Evolutionary conservation across 1,284 basidiomycete genomes (phyloP), one percentile per base, ranked within the genome.

Genomic region (Limonomyces culmigenus): DNA sequence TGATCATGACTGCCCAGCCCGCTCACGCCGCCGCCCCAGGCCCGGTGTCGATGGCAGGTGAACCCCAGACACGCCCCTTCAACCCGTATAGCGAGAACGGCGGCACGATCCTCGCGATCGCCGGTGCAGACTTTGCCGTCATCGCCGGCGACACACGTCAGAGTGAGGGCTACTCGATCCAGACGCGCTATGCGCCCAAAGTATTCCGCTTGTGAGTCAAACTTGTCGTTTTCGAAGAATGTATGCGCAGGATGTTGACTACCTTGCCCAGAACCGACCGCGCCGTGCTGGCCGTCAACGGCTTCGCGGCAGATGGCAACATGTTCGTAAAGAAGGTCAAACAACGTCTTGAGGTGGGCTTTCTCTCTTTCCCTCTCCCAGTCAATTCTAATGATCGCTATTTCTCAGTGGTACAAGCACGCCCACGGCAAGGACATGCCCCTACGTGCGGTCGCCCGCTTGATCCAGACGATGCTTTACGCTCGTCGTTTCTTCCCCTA

Each of bases 391-490:
- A 32, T 17, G 18, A 23, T 30, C 27, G 3, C 16, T 32, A 31
- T 33, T 25, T 38, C 29, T 12, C 49, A 93, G 88, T 93, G 87
- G 88, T 95, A 95, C 58, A 72, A 80, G 41, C 87, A 93, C 53
- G 86, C 86, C 13, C 91, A 96, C 58, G 72, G 85, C 43, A 91
- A 91, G 57, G 84, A 87, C 48, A 93, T 93, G 81, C 78, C 85
- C 17, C 67, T 96, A 32, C 79, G 80, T 45, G 76, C 88, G 19
- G 92, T 96, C 50, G 91, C 91, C 18, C 74, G 89, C 39, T 65
- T 96, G 49, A 89, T 96, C 39, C 91, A 95, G 56, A 92, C 88
- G 3, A 93, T 95, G 86, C 70, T 96, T 27, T 96, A 95, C 50
- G 78, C 71, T 33, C 76, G 84, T 45, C 77, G 91, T 38, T 93